phyloP scores from a whole-genome alignment of 169 alveolate species.

The Besnoitia besnoiti region DNA sequence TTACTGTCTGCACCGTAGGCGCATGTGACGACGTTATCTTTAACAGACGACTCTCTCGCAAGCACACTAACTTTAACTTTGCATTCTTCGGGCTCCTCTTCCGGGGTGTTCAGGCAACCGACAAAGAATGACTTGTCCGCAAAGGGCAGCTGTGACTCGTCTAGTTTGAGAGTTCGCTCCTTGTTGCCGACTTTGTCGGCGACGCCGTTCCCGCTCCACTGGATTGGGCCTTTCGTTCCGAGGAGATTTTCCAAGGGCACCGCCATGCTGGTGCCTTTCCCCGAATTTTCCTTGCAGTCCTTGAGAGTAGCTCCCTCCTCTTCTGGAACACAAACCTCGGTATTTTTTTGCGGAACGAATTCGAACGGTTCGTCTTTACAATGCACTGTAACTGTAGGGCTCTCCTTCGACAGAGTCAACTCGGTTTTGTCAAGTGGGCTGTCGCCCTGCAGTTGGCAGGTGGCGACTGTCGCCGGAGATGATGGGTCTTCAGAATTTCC shows the following conservation, averaged over 20 bases:
- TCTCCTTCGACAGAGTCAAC: neutral
- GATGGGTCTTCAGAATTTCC: too few relatives aligned
- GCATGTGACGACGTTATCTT: conserved; percentile 6
- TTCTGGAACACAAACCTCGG: neutral
- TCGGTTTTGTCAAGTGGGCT: neutral
- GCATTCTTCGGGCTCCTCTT: neutral
- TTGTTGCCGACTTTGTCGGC: too few relatives aligned
- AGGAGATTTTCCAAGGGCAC: neutral
- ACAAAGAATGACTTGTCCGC: neutral
- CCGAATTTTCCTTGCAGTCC: neutral
- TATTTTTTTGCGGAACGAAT: neutral
- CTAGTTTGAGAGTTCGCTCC: neutral
- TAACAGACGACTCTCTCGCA: neutral
- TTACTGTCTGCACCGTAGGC: neutral
- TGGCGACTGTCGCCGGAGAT: too few relatives aligned
- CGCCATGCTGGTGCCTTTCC: neutral
- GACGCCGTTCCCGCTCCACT: neutral
- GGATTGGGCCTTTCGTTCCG: neutral
- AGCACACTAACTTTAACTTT: neutral
- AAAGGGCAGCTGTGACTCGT: neutral
- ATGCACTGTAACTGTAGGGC: neutral
- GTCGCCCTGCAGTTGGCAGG: neutral
- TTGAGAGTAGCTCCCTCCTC: too few relatives aligned
- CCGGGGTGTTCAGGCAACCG: neutral
- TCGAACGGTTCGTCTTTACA: neutral